phyloP scores from a whole-genome alignment of 371 early-diverging fungal species.

The Circinella minor region DNA sequence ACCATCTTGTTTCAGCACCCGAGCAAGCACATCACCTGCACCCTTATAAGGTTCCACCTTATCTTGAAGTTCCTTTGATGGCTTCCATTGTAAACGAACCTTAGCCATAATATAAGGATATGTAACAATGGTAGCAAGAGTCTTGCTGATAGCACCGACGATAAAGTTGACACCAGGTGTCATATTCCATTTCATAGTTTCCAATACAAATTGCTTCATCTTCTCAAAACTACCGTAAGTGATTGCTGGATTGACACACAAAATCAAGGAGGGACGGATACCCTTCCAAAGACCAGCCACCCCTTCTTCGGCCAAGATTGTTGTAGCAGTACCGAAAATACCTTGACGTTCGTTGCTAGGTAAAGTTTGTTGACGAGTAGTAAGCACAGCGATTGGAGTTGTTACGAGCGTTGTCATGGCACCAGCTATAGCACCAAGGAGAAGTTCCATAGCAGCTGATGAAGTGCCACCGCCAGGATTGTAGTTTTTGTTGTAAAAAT shows the following conservation, averaged over 20 bases:
- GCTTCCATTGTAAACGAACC: constrained; percentile 94
- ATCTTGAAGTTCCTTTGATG: constrained; percentile 65
- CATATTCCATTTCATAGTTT: constrained; percentile 49
- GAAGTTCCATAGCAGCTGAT: constrained; percentile 79
- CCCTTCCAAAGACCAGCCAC: constrained; percentile 87
- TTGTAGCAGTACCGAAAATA: constrained; percentile 61
- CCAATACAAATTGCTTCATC: constrained; percentile 70
- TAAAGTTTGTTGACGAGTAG: constrained; percentile 84
- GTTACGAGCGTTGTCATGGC: constrained; percentile 90
- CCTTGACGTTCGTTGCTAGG: constrained; percentile 58
- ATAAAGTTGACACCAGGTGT: constrained; percentile 82
- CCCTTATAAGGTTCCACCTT: constrained; percentile 71
- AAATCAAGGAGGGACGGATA: constrained; percentile 86
- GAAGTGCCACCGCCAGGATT: constrained; percentile 43
- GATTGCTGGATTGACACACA: constrained; percentile 95
- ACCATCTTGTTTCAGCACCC: constrained; percentile 82
- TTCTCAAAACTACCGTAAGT: constrained; percentile 97
- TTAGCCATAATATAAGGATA: constrained; percentile 99
- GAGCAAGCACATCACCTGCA: constrained; percentile 85
- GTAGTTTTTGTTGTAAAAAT: constrained; percentile 51
- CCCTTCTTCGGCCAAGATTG: constrained; percentile 86
- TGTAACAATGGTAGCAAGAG: constrained; percentile 85
- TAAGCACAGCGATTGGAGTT: constrained; percentile 87
- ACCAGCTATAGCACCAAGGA: constrained; percentile 92
- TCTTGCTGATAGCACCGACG: constrained; percentile 91